Evolutionary conservation across 805 yeast genomes (phyloP).

Genomic region (Metschnikowia vanudenii): DNA sequence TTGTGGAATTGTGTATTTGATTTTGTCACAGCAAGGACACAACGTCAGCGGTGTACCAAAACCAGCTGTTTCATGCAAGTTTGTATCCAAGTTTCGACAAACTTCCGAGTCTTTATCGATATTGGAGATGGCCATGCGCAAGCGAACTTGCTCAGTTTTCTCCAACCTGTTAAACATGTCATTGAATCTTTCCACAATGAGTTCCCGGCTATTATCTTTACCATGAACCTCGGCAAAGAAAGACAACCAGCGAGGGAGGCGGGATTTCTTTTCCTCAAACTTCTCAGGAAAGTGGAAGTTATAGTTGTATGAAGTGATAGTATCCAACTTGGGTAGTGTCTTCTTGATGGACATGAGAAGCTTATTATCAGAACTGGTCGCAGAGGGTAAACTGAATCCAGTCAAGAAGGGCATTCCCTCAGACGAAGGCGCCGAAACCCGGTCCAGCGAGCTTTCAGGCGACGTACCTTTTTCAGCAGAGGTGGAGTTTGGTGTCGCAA

Average conservation of each 20-base stretch:
- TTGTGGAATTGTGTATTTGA: constrained; percentile 37
- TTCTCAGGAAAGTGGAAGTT: constrained; percentile 24
- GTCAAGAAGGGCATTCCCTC: constrained; percentile 27
- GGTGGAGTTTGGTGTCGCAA: constrained; percentile 10
- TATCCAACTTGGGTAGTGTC: constrained; percentile 28
- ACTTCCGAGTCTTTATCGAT: constrained; percentile 11
- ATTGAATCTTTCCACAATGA: constrained; percentile 26
- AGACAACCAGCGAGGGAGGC: constrained; percentile 36
- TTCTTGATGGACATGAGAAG: constrained; percentile 38
- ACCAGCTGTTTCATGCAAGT: constrained; percentile 18
- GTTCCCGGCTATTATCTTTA: constrained; percentile 16
- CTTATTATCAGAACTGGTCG: constrained; percentile 35
- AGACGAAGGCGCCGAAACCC: background rate
- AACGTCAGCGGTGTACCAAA: constrained; percentile 41
- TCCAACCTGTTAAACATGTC: constrained; percentile 39
- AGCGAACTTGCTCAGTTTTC: constrained; percentile 36
- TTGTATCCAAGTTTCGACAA: constrained; percentile 7
- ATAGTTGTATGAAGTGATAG: constrained; percentile 21
- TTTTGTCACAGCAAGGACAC: constrained; percentile 44
- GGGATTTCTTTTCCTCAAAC: constrained; percentile 13
- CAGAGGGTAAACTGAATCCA: constrained; percentile 44
- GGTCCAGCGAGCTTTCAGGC: background rate
- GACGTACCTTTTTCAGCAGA: background rate
- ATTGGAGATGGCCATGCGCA: constrained; percentile 32
- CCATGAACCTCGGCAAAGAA: constrained; percentile 22